Percentiles rank a stretch among this genome's conserved stretches.
phyloP scores from a whole-genome alignment of 2,329 filamentous ascomycete species.

The Penicillium brevicompactum region DNA sequence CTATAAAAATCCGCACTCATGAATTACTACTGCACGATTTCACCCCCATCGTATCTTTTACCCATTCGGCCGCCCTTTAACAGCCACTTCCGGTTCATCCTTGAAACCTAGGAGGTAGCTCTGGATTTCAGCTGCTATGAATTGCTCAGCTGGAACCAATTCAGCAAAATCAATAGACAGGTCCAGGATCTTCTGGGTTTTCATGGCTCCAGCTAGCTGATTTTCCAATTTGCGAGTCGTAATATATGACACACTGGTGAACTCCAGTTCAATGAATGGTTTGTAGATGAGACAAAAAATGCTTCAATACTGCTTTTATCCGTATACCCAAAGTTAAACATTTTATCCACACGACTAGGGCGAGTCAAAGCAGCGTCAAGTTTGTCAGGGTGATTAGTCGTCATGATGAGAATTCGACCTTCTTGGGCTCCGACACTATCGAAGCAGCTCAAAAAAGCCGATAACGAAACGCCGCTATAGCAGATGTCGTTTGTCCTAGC shows the following conservation, averaged over 20 bases:
- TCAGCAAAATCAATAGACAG: no score
- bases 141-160: neutral
- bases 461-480: slow-evolving; percentile 56
- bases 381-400: neutral
- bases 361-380: neutral
- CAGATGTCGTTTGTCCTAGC: no score
- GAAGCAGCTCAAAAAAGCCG: slow-evolving; percentile 28
- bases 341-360: neutral
- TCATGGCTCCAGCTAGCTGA: no score
- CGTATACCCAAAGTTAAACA: neutral
- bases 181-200: no score
- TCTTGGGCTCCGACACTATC: neutral
- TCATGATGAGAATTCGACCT: neutral
- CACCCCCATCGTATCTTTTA: neutral
- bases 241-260: no score
- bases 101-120: neutral
- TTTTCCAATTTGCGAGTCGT: no score
- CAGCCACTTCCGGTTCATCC: neutral
- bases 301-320: no score
- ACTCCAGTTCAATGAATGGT: no score
- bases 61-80: neutral
- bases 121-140: neutral
- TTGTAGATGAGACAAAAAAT: no score
- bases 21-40: no score
- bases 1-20: no score